Evolutionary conservation across 305 asterid genomes (phyloP), one percentile per base, ranked within the genome.

Genomic region (Solanum hybrid): DNA sequence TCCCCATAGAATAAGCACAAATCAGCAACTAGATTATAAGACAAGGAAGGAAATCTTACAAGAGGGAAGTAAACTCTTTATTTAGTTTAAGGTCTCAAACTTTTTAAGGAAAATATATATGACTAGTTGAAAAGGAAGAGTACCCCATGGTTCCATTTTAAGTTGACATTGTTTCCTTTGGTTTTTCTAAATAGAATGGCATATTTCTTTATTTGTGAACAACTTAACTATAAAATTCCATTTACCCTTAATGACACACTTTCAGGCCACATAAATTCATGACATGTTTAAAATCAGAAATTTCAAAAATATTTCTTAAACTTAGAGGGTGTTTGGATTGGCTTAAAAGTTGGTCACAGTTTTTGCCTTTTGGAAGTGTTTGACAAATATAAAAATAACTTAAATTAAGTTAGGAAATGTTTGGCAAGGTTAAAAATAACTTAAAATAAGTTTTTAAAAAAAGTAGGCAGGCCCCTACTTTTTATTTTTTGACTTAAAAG

Each of bases 1-100:
- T 90, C 90, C 86, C 89, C 90, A 84, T 69, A n/a, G 42, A 69
- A 57, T 61, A 36, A 89, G 86, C 71, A 89, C 87, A 81, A 90
- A 77, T 31, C 81, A 75, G 87, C 39, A 51, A 46, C 73, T 18
- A 29, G 75, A 84, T 51, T 57, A 46, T 29, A 31, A 42, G 28
- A 83, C n/a, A 46, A 79, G 85, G 86, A 18, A 89, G 80, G 11
- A 35, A 91, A 83, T 82, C 85, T 80, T 31, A 75, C 79, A 87
- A 74, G 74, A 51, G 78, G 51, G 77, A 46, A 46, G 71, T 18
- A 40, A 76, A 73, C 34, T 34, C 34, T 20, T 64, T 24, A 33
- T 75, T 76, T 28, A 29, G 33, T 88, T 73, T 76, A 76, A 14
- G 42, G 9, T 42, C 7, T 87, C n/a, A 31, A 81, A 84, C 75